Conservation (phyloP, 305 asterid genomes). For the Solanum hybrid region DNA sequence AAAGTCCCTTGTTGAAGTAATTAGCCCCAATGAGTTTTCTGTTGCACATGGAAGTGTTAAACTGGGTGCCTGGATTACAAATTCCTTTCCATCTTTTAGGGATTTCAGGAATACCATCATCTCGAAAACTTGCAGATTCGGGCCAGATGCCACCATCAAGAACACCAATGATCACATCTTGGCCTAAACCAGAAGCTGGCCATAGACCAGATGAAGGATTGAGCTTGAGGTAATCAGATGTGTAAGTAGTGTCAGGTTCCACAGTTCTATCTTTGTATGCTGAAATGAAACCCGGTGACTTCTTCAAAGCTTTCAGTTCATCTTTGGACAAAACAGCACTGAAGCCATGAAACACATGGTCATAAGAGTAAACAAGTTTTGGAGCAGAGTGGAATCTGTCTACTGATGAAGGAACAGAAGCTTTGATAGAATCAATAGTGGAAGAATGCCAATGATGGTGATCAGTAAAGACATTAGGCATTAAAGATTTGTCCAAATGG, state of each 20-base stretch:
- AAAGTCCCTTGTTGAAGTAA: background rate
- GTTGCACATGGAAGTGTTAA: constrained; percentile 15
- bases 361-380: constrained; percentile 13
- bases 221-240: constrained; percentile 6
- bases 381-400: background rate
- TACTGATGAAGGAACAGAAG: background rate
- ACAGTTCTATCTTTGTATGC: background rate
- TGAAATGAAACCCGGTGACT: constrained; percentile 10
- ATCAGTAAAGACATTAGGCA: constrained; percentile 27
- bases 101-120: constrained; percentile 7
- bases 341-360: constrained; percentile 17
- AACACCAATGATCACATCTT: constrained; percentile 12
- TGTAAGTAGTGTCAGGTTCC: constrained; percentile 13
- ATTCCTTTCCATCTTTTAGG: constrained; percentile 8
- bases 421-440: background rate
- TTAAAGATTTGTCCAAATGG: constrained; percentile 34
- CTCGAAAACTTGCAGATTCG: constrained; percentile 9
- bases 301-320: constrained; percentile 7
- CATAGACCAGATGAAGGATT: background rate
- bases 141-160: constrained; percentile 12
- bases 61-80: constrained; percentile 2
- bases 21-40: constrained; percentile 11
- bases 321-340: constrained; percentile 12
- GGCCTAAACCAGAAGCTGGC: constrained; percentile 9
- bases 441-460: constrained; percentile 35